phyloP scores from a whole-genome alignment of 257 asterid genomes.

The Solanum rostratum region DNA sequence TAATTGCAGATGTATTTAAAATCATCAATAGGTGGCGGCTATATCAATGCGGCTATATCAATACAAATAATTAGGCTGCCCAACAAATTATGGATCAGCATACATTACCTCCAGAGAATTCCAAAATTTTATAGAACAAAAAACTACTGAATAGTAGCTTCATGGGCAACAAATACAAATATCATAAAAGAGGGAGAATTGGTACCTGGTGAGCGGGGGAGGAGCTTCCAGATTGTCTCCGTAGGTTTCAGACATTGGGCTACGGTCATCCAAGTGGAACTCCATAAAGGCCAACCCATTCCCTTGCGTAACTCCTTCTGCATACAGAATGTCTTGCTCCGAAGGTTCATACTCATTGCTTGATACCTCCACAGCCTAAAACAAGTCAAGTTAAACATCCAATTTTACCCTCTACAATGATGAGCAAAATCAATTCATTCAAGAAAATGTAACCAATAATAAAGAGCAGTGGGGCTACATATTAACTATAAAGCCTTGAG shows the following conservation, averaged over 20 bases:
- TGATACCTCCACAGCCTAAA: conserved; percentile 89
- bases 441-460: background rate
- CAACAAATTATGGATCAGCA: background rate
- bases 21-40: background rate
- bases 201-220: conserved; percentile 61
- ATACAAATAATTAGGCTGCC: background rate
- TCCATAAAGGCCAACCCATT: conserved; percentile 90
- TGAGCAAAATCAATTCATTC: background rate
- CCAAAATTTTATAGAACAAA: background rate
- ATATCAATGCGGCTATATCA: background rate
- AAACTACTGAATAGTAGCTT: background rate
- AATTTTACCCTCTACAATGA: background rate
- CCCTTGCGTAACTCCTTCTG: conserved; percentile 96
- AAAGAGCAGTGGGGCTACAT: background rate
- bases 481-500: background rate
- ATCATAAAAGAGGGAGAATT: background rate
- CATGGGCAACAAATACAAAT: background rate
- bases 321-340: conserved; percentile 75
- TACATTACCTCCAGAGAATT: background rate
- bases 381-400: background rate
- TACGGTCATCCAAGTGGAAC: conserved; percentile 85
- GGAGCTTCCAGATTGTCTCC: conserved; percentile 66
- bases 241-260: conserved; percentile 88
- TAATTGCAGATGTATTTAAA: background rate
- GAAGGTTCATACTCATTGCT: conserved; percentile 94